These are phyloP conservation scores for Cryptococcus hybrid DNA, from an alignment of 1,284 basidiomycete genomes.

Conservation along the genomic window DNA sequence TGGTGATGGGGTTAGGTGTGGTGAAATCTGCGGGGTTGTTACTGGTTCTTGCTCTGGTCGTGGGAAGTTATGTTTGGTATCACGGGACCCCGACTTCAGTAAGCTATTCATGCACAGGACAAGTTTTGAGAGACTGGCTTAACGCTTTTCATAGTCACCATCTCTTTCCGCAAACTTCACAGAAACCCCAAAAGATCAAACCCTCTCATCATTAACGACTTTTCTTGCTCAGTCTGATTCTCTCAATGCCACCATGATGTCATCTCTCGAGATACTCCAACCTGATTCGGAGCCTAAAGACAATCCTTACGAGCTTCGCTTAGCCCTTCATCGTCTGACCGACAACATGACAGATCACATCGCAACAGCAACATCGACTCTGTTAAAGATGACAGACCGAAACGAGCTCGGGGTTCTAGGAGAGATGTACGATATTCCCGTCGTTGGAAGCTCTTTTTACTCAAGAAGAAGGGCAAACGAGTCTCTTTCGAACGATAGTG, in stretches of 20 bases:
- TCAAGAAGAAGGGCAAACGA: slow-evolving; percentile 5
- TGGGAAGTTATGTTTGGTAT: neutral
- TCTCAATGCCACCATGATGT: slow-evolving; percentile 17
- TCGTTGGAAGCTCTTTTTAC: slow-evolving; percentile 22
- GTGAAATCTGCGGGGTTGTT: slow-evolving; percentile 1
- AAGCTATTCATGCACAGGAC: neutral
- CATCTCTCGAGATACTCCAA: slow-evolving; percentile 23
- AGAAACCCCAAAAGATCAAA: slow-evolving; percentile 1
- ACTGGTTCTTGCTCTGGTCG: neutral
- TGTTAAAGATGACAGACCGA: slow-evolving; percentile 33
- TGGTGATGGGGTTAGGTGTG: slow-evolving; percentile 6
- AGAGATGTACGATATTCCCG: slow-evolving; percentile 46
- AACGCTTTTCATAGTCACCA: too few species aligned
- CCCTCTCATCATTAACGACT: slow-evolving; percentile 11
- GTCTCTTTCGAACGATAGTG: slow-evolving; percentile 4
- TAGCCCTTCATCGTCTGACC: slow-evolving; percentile 33
- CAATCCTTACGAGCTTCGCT: slow-evolving; percentile 26
- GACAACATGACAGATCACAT: slow-evolving; percentile 42
- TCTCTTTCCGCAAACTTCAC: neutral
- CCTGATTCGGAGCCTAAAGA: neutral
- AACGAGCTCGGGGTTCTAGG: slow-evolving; percentile 34
- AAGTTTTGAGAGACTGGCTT: too few species aligned
- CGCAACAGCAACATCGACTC: slow-evolving; percentile 31
- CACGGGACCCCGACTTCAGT: neutral
- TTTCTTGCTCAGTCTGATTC: slow-evolving; percentile 23